Base-by-base conservation (phyloP, 495 filamentous ascomycete genomes). In the Penicillium silybi region DNA sequence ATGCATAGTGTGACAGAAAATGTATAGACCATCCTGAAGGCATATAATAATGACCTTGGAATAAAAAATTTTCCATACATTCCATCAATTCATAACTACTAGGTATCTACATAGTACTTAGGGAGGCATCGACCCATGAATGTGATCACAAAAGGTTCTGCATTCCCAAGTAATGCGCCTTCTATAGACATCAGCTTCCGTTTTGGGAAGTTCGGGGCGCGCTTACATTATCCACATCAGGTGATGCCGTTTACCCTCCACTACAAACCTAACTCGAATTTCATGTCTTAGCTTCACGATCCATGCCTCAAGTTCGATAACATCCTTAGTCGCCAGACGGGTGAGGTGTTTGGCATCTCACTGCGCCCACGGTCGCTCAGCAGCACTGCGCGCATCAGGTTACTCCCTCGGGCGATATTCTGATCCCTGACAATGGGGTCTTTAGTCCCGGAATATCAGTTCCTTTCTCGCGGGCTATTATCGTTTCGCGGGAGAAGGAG, bases 381-480 rank as follows among this genome's bases (percentile, higher is more conserved):
- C 75, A 78, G 49, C 73, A 77, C 49, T 72, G 67, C 44, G 71
- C 75, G 1, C 61, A 60, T 38, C 65, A 75, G 51, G 61, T 78
- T 6, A 48, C 58, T 26, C 55, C 59, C 0, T 48, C 63, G 11
- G 75, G 73, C 0, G 64, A 68, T 41, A 72, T 77, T 16, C 59
- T 77, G n/a, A 68, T 77, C 39, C 69, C 76, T 35, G 75, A 78
- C 51, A 78, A 78, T 41, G 75, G 75, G 0, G 72, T 68, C 0
- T 78, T 73, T 41, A 62, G 75, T 5, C 60, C 64, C 2, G 64
- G 59, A 11, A 53, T 70, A 11, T 69, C 70, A 0, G 66, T 73
- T 1, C 68, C 75, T 0, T 76, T 70, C 44, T 71, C 70, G 1
- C 59, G 73, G 7, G 73, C 70, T 2, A 70, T 78, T 27, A 49